phyloP scores from a whole-genome alignment of 2,329 filamentous ascomycete genomes.

The Aspergillus sp. region DNA sequence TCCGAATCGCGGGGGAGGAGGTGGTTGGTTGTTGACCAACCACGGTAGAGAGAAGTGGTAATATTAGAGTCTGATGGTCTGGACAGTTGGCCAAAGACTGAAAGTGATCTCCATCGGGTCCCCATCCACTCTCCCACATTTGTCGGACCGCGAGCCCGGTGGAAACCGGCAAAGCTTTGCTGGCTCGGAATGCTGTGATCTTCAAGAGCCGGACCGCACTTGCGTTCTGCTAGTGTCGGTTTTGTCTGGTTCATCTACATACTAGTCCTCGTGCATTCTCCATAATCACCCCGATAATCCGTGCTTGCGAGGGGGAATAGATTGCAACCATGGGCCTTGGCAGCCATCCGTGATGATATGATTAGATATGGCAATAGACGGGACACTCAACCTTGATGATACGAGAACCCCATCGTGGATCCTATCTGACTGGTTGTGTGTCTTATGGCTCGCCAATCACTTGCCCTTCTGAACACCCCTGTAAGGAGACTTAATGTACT shows the following conservation, averaged over 20 bases:
- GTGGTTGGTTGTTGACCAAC: not conserved
- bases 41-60: not conserved
- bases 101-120: slow-evolving; percentile 5
- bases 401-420: not conserved
- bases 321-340: slow-evolving; percentile 1
- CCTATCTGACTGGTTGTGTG: not conserved
- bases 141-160: not conserved
- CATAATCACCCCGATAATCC: not conserved
- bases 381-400: not conserved
- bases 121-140: not conserved
- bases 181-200: slow-evolving; percentile 15
- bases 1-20: slow-evolving; percentile 7
- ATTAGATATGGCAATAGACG: not conserved
- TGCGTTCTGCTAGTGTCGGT: slow-evolving; percentile 6
- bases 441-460: not conserved
- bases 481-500: not conserved
- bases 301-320: not conserved
- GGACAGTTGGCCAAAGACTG: not conserved
- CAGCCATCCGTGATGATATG: not conserved
- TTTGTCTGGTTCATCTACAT: slow-evolving; percentile 7
- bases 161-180: slow-evolving; percentile 9
- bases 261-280: not conserved
- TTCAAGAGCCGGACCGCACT: slow-evolving; percentile 7
- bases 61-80: not conserved
- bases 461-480: not conserved